These are phyloP conservation scores for Jatropha podagrica DNA, from an alignment of 441 rosid species.

Conservation along the genomic window DNA sequence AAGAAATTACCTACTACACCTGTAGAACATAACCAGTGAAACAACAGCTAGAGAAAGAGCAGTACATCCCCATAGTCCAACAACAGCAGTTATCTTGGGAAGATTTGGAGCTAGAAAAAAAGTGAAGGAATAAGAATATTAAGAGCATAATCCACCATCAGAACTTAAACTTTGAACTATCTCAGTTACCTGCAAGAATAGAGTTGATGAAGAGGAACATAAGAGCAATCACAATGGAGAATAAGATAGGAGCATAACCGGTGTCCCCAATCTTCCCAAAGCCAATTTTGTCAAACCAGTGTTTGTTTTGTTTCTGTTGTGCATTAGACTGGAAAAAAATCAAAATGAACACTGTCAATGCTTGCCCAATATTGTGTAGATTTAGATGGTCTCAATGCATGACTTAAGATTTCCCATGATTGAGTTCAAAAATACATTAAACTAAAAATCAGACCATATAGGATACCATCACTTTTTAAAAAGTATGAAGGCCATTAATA, in stretches of 20 bases:
- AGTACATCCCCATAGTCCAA: slow-evolving; percentile 84
- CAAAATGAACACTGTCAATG: slow-evolving; percentile 15
- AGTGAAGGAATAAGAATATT: slow-evolving; percentile 22
- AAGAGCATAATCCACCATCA: slow-evolving; percentile 10
- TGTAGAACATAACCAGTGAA: slow-evolving; percentile 61
- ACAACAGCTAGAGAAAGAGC: slow-evolving; percentile 59
- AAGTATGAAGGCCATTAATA: background rate
- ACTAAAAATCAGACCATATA: background rate
- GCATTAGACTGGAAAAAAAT: slow-evolving; percentile 57
- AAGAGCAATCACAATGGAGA: slow-evolving; percentile 42
- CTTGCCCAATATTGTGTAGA: background rate
- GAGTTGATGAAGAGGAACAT: slow-evolving; percentile 70
- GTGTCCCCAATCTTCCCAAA: slow-evolving; percentile 47
- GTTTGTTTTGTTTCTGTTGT: slow-evolving; percentile 41
- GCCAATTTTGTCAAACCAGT: slow-evolving; percentile 49
- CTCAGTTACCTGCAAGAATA: slow-evolving; percentile 55
- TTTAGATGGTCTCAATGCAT: background rate
- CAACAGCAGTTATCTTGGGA: slow-evolving; percentile 77
- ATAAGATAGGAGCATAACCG: slow-evolving; percentile 79
- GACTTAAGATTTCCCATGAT: background rate
- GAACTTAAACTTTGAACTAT: slow-evolving; percentile 13
- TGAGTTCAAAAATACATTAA: background rate
- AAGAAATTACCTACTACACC: slow-evolving; percentile 69
- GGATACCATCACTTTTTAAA: background rate
- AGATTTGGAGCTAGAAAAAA: slow-evolving; percentile 63